Conservation (phyloP, 768 basidiomycete genomes). For the Suillus cothurnatus region DNA sequence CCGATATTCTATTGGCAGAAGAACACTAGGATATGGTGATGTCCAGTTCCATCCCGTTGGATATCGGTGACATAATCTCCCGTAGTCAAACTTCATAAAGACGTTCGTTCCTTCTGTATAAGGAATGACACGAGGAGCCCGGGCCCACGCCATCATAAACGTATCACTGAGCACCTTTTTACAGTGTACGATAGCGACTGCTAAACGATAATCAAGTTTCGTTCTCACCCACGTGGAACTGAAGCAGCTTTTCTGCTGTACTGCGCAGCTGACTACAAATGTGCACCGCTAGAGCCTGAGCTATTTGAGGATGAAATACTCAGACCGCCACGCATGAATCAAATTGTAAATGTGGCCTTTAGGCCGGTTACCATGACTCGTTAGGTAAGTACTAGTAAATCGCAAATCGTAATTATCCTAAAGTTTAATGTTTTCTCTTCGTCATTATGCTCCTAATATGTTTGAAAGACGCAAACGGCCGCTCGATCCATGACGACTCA, state of each 20-base stretch:
- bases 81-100: neutral
- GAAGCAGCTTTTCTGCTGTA: neutral
- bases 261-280: too few relatives aligned
- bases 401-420: neutral
- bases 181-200: neutral
- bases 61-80: neutral
- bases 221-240: neutral
- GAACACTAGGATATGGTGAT: neutral
- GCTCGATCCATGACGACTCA: neutral
- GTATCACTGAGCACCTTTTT: neutral
- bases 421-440: neutral
- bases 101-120: neutral
- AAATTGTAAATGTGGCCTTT: neutral
- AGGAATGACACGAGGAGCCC: neutral
- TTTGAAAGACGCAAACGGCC: neutral
- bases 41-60: neutral
- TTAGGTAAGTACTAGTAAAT: neutral
- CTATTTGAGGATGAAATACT: neutral
- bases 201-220: neutral
- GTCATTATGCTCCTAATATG: neutral
- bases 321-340: neutral
- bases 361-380: neutral
- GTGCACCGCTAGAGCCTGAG: too few relatives aligned
- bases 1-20: neutral
- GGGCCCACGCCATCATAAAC: neutral